Base-by-base conservation (phyloP, 257 asterid species). In the Gynochthodes officinalis region DNA sequence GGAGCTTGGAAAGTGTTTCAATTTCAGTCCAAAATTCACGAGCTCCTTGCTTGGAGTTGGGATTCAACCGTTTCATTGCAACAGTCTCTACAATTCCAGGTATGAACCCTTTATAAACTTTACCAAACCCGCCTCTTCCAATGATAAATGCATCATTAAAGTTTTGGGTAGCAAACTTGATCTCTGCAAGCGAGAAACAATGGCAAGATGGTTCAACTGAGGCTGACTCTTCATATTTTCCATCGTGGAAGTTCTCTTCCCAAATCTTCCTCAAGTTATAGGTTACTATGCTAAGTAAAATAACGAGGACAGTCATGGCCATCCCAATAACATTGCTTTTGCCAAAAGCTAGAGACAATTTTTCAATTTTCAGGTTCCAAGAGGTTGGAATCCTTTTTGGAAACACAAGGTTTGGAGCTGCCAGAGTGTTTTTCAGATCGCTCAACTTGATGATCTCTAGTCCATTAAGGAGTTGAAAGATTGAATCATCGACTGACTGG, bases 11-110 rank as follows among this genome's bases (percentile, higher is more conserved):
- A 19, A 77, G 76, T 35, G 73, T 66, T 23, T 54, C 73, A 4
- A 77, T 71, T 71, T 71, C 81, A 35, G 72, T 28, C 81, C 73
- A 65, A 44, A 77, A 77, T 43, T 71, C 76, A 5, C 16, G 64
- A n/a, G 68, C 76, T 15, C 81, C 79, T 60, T 75, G 79, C 69
- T 23, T 68, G 33, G 79, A 75, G 5, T 39, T 39, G 16, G 74
- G 37, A 54, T 40, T 64, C 23, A 64, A 53, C 28, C 73, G 40
- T 6, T 76, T 71, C 13, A 76, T 52, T 8, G 80, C 80, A 70
- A 76, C 73, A 42, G 11, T 27, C 33, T 64, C 54, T 7, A 72
- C 15, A 25, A 30, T 2, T 0, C 68, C 59, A 9, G 7, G 9
- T 10, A 76, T n/a, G 57, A 53, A 61, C 18, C 80, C 79, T 54